Base-by-base conservation (phyloP, 805 yeast genomes). In the Kodamaea hsintzibuensis region DNA sequence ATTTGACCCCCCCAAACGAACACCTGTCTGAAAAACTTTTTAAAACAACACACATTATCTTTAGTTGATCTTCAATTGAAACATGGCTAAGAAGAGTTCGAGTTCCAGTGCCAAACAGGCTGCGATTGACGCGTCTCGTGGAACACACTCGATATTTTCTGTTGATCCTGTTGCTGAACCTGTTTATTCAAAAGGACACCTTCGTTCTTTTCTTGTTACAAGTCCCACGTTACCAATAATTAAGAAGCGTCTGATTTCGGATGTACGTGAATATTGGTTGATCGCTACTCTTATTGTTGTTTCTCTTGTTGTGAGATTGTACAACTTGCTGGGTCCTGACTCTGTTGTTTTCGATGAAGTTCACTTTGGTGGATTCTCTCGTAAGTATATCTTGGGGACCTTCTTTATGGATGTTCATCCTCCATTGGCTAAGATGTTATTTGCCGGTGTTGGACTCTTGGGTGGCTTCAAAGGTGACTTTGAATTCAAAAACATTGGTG, bases 311-410 rank as follows among this genome's bases (percentile, higher is more conserved):
- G 80, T 90, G 49, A 83, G 99, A 61, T 75, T 88, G 51, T 74
- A 77, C 59, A 74, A 80, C 51, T 74, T 95, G 55, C 74, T 80
- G 25, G 65, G 73, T 57, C 99, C 99, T 40, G 72, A 84, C 62
- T 83, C 92, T 27, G 96, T 91, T 38, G 96, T 93, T 10, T 89
- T 89, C 60, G 97, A 91, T 69, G 99, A 93, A 70, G 95, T 89
- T 42, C 96, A 89, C 71, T 95, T 95, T 64, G 99, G 99, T 53
- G 96, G 96, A n/a, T 95, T 93, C 73, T 96, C 97, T 33, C 80
- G 86, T 55, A 85, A 89, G 70, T 95, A 91, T 73, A 79, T 85
- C 51, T 69, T 73, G 51, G 89, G 90, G 16, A 69, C 70, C 14
- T 87, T 77, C 64, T 88, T 87, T 69, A 78, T 87, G 81, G 92